Conservation (phyloP, 179 eudicot species). For the Amaranthus tricolor region DNA sequence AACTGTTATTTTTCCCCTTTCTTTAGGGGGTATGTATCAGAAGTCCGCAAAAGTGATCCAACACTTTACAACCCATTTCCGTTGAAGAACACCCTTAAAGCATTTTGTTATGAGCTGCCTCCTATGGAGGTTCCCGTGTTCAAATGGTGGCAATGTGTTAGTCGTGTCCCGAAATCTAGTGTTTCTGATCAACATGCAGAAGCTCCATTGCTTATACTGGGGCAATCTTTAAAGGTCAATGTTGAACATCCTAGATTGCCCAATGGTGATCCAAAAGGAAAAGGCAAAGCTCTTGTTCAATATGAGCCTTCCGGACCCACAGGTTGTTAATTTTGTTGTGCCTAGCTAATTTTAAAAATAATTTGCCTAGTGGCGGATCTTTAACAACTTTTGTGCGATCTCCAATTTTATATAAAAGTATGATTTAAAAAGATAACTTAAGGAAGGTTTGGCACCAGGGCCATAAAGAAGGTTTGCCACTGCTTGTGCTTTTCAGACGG, state of each 20-base stretch:
- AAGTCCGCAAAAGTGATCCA: slow-evolving; percentile 33
- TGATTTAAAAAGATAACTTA: too few relatives aligned
- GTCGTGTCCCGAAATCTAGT: slow-evolving; percentile 24
- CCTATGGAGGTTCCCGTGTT: slow-evolving; percentile 31
- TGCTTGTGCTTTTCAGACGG: neutral
- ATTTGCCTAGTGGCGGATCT: neutral
- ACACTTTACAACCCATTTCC: slow-evolving; percentile 34
- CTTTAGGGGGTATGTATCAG: slow-evolving; percentile 38
- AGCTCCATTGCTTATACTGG: slow-evolving; percentile 10
- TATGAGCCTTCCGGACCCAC: slow-evolving; percentile 14
- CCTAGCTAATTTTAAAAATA: neutral
- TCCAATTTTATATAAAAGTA: too few relatives aligned
- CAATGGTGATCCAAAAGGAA: slow-evolving; percentile 27
- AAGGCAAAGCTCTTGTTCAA: slow-evolving; percentile 30
- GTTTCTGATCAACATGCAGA: slow-evolving; percentile 8
- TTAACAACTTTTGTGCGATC: too few relatives aligned
- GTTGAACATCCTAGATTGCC: neutral
- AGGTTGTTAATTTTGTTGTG: slow-evolving; percentile 20
- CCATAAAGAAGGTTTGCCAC: too few relatives aligned
- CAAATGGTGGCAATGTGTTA: slow-evolving; percentile 30
- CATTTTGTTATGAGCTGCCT: slow-evolving; percentile 25
- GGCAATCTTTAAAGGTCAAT: slow-evolving; percentile 19
- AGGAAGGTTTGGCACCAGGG: too few relatives aligned
- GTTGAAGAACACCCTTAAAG: slow-evolving; percentile 10
- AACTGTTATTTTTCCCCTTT: neutral